Percentiles rank a stretch among this genome's conserved stretches.
Conservation (phyloP, 768 basidiomycete species). For the Royoungia palumana region DNA sequence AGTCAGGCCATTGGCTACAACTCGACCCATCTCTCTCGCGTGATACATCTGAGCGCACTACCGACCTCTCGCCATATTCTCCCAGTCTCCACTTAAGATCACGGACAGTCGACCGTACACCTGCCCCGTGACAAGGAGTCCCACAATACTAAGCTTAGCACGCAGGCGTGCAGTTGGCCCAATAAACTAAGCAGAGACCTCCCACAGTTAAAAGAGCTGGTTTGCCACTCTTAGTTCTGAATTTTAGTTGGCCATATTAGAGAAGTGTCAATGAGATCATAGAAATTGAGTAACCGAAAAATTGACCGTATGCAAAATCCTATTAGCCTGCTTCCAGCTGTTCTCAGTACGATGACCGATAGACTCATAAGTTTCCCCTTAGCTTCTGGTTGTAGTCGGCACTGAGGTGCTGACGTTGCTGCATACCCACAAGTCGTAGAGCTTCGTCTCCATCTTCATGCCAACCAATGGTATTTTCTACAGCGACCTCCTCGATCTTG, state of each 20-base stretch:
- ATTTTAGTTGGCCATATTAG: no score
- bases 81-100: no score
- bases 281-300: slow-evolving; percentile 42
- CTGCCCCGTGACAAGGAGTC: slow-evolving; percentile 6
- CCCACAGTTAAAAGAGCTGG: slow-evolving; percentile 40
- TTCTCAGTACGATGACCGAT: neutral
- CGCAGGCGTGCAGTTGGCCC: neutral
- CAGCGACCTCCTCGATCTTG: no score
- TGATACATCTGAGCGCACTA: no score
- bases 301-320: slow-evolving; percentile 38
- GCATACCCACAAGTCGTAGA: slow-evolving; percentile 37
- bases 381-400: slow-evolving; percentile 57
- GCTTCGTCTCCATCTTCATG: slow-evolving; percentile 52
- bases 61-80: no score
- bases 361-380: slow-evolving; percentile 52
- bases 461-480: neutral
- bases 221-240: slow-evolving; percentile 30
- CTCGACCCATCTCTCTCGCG: no score
- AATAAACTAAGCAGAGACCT: slow-evolving; percentile 10
- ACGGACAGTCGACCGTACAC: no score
- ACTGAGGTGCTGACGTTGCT: slow-evolving; percentile 47
- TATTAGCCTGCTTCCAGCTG: slow-evolving; percentile 2
- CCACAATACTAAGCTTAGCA: slow-evolving; percentile 31
- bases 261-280: neutral
- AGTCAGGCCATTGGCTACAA: no score